Evolutionary conservation across 768 basidiomycete genomes (phyloP).

Genomic region (Mycena sanguinolenta): DNA sequence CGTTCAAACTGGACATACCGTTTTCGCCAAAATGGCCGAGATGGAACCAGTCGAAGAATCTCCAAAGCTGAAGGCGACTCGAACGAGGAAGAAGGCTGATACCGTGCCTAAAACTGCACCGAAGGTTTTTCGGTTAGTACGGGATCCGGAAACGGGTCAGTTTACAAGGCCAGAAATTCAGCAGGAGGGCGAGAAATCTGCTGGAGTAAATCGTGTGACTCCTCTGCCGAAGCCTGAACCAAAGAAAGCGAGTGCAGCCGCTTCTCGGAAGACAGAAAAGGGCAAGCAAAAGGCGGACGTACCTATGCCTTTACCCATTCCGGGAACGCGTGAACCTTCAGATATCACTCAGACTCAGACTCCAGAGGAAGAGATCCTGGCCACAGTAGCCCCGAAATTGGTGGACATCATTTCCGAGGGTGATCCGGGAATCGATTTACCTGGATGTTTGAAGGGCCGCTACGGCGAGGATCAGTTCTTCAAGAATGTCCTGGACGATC

Average conservation of each 20-base stretch:
- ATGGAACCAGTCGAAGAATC: not conserved
- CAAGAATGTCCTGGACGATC: conserved; percentile 38
- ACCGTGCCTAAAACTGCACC: too few species aligned
- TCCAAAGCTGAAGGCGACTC: not conserved
- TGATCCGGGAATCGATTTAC: conserved; percentile 9
- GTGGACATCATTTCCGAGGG: conserved; percentile 15
- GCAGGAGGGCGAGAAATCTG: too few species aligned
- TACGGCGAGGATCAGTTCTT: conserved; percentile 51
- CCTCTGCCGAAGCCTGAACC: too few species aligned
- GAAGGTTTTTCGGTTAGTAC: too few species aligned
- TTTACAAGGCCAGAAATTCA: too few species aligned
- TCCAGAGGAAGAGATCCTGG: conserved; percentile 17
- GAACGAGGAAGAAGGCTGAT: not conserved
- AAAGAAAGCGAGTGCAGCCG: too few species aligned
- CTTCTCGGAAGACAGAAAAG: too few species aligned
- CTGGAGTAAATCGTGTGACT: too few species aligned
- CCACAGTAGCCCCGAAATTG: not conserved
- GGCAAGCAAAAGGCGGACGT: not conserved
- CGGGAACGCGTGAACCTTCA: not conserved
- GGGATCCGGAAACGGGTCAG: too few species aligned
- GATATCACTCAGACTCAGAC: not conserved
- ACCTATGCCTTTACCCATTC: not conserved
- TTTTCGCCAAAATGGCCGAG: not conserved
- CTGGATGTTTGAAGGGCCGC: not conserved
- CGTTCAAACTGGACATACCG: not conserved